phyloP scores from a whole-genome alignment of 2,329 filamentous ascomycete genomes.

The Sporothrix brasiliensis region DNA sequence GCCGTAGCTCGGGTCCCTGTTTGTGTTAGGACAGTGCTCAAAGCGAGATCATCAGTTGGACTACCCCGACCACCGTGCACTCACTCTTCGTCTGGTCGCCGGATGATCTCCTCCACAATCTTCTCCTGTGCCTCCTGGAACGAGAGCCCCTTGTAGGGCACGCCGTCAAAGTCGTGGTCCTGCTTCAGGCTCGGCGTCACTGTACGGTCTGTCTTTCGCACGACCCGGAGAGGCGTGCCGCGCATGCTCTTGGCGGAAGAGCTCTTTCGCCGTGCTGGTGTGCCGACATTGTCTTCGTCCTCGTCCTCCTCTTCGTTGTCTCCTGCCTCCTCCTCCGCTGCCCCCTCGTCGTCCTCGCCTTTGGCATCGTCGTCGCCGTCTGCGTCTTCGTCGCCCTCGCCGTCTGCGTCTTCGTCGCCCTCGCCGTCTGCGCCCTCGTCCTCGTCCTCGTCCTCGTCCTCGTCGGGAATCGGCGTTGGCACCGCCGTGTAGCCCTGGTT shows the following conservation, averaged over 20 bases:
- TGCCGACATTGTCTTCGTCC: conserved; percentile 20
- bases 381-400: conserved; percentile 44
- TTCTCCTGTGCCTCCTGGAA: conserved; percentile 89
- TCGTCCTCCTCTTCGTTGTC: conserved; percentile 42
- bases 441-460: conserved; percentile 40
- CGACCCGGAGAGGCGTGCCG: conserved; percentile 31
- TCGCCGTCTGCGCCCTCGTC: conserved; percentile 43
- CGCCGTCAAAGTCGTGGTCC: conserved; percentile 58
- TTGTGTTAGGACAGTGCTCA: conserved; percentile 29
- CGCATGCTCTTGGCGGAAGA: conserved; percentile 22
- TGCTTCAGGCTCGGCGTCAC: conserved; percentile 39
- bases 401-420: conserved; percentile 43
- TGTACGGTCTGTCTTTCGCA: conserved; percentile 32
- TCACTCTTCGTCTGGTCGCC: conserved; percentile 67
- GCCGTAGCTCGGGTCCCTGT: conserved; percentile 62
- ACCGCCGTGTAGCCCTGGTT: conserved; percentile 68
- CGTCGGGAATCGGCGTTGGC: conserved; percentile 71
- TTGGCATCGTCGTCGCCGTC: conserved; percentile 43
- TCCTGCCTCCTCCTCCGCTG: conserved; percentile 44
- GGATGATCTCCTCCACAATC: conserved; percentile 74
- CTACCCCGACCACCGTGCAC: neutral
- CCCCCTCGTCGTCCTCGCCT: conserved; percentile 43
- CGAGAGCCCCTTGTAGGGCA: conserved; percentile 69
- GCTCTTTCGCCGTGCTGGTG: conserved; percentile 38
- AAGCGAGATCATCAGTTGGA: no score